Percentiles rank a stretch among this genome's conserved stretches.
Conservation (phyloP, 441 rosid species). For the Metrosideros polymorpha region DNA sequence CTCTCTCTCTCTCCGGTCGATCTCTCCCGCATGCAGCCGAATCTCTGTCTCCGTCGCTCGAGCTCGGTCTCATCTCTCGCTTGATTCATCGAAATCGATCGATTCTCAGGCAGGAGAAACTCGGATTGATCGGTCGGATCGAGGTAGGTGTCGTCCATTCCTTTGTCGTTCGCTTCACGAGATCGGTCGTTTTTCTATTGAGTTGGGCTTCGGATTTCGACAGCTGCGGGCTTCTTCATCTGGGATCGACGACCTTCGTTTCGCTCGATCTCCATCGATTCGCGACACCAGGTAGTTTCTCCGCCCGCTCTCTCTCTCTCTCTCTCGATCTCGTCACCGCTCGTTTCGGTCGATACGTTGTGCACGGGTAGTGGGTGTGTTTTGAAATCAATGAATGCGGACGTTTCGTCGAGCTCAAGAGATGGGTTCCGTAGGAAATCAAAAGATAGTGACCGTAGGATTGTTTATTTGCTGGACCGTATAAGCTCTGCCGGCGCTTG, state of each 20-base stretch:
- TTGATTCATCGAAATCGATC: neutral
- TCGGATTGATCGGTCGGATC: neutral
- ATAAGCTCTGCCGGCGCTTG: neutral
- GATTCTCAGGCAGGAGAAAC: neutral
- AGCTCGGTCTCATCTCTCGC: too few species aligned
- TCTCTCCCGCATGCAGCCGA: neutral
- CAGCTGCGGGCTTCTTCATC: neutral
- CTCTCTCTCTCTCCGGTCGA: accelerated
- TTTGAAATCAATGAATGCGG: neutral
- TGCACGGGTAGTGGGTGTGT: neutral
- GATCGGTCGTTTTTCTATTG: neutral
- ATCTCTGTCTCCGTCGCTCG: neutral
- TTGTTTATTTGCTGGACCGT: neutral
- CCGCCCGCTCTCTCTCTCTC: neutral
- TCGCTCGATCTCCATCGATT: neutral
- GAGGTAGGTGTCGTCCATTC: neutral
- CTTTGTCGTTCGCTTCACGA: neutral
- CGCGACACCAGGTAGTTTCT: neutral
- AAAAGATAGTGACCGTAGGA: neutral
- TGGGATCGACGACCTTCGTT: neutral
- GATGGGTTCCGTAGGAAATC: neutral
- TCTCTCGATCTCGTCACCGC: neutral
- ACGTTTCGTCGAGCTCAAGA: neutral
- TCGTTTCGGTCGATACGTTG: too few species aligned
- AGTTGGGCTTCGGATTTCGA: neutral